Percentiles rank a stretch among this genome's conserved stretches.
Conservation (phyloP, 805 yeast species). For the Hanseniaspora taiwanica region DNA sequence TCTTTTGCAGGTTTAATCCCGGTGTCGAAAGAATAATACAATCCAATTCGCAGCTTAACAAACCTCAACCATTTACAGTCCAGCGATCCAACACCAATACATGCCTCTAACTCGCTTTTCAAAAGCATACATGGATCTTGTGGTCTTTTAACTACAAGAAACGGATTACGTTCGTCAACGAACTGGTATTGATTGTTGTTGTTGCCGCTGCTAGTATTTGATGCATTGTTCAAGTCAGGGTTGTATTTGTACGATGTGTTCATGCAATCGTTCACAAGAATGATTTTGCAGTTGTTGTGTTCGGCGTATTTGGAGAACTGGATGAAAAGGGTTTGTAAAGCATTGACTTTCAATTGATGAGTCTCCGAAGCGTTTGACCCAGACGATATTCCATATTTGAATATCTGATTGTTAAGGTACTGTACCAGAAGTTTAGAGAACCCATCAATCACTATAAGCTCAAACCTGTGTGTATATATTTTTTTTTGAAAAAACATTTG, state of each 20-base stretch:
- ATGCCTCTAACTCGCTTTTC: constrained; percentile 4
- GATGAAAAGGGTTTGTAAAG: constrained; percentile 15
- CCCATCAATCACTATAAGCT: constrained; percentile 19
- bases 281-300: constrained; percentile 11
- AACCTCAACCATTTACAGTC: constrained; percentile 5
- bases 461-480: constrained; percentile 7
- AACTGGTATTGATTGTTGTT: not conserved
- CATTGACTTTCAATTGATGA: constrained; percentile 19
- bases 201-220: too few species aligned
- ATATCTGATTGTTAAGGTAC: constrained; percentile 10
- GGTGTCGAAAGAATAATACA: constrained; percentile 1
- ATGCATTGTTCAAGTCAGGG: not conserved
- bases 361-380: constrained; percentile 2
- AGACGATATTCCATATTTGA: not conserved
- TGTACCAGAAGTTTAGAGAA: constrained; percentile 19
- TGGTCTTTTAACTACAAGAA: constrained; percentile 3
- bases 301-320: constrained; percentile 18
- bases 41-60: not conserved
- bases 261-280: constrained; percentile 21
- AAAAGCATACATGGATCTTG: constrained; percentile 1
- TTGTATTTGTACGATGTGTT: constrained; percentile 17
- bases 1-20: not conserved
- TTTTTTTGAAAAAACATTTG: constrained; percentile 13
- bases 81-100: constrained; percentile 3
- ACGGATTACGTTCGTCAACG: not conserved